phyloP scores from a whole-genome alignment of 768 basidiomycete species.

The Inosperma sp. region DNA sequence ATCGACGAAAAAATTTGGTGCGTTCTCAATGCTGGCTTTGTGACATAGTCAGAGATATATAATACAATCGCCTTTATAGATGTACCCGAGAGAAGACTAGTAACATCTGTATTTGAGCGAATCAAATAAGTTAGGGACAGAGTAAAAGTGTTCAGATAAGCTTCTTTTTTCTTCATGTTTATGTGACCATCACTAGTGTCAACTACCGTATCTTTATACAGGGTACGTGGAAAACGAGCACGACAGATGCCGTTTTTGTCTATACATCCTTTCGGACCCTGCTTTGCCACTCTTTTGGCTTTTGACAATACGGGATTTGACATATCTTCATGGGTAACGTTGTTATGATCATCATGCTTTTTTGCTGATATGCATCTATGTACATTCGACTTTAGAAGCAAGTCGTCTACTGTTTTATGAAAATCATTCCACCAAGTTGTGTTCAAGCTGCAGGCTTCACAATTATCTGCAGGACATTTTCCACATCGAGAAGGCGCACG shows the following conservation, averaged over 20 bases:
- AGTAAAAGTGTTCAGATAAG: conserved; percentile 27
- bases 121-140: conserved; percentile 24
- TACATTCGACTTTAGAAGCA: background rate
- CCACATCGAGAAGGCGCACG: conserved; percentile 17
- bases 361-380: background rate
- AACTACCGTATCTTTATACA: conserved; percentile 8
- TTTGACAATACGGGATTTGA: too few relatives aligned
- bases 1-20: conserved; percentile 23
- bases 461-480: background rate
- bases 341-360: too few relatives aligned
- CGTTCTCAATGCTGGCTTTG: conserved; percentile 28
- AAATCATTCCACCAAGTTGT: conserved; percentile 17
- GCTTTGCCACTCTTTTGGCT: too few relatives aligned
- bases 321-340: too few relatives aligned
- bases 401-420: conserved; percentile 5
- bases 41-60: conserved; percentile 34
- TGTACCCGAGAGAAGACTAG: conserved; percentile 30
- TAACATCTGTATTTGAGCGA: conserved; percentile 31
- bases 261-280: conserved; percentile 12
- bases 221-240: conserved; percentile 25
- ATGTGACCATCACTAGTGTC: conserved; percentile 22
- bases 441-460: background rate
- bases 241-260: conserved; percentile 21
- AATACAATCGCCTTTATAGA: conserved; percentile 30
- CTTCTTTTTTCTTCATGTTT: conserved; percentile 27